Conservation (phyloP, 2,329 filamentous ascomycete species). For the Colletotrichum sojae region DNA sequence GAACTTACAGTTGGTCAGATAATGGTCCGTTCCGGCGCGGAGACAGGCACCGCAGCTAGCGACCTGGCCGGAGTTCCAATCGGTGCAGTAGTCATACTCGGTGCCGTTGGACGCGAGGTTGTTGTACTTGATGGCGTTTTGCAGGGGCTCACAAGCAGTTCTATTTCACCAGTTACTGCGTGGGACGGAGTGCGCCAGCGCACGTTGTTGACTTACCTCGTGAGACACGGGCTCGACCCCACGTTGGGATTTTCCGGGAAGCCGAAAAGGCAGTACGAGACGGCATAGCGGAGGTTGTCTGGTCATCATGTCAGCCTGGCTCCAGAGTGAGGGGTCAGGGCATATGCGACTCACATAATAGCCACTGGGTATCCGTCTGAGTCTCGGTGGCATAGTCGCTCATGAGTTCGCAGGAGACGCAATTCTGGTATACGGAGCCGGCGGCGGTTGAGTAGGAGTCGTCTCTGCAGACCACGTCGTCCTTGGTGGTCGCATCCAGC, state of each 20-base stretch:
- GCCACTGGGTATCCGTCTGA: constrained; percentile 66
- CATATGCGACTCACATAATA: constrained; percentile 64
- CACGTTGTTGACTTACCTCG: constrained; percentile 56
- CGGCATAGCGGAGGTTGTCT: constrained; percentile 72
- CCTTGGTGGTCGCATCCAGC: constrained; percentile 58
- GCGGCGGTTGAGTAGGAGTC: constrained; percentile 54
- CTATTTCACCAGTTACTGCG: constrained; percentile 49
- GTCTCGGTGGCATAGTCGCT: constrained; percentile 62
- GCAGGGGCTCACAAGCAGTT: constrained; percentile 66
- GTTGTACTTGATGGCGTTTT: constrained; percentile 62
- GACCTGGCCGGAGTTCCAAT: constrained; percentile 58
- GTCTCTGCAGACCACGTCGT: constrained; percentile 65
- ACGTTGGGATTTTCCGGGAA: constrained; percentile 58
- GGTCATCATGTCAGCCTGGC: constrained; percentile 6
- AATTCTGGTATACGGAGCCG: constrained; percentile 66
- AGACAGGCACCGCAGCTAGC: constrained; percentile 66
- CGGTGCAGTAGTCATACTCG: constrained; percentile 68
- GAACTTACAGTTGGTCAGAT: constrained; percentile 68
- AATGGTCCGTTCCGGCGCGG: constrained; percentile 51
- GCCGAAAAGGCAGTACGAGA: constrained; percentile 70
- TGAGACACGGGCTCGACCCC: constrained; percentile 64
- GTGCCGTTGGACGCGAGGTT: constrained; percentile 62
- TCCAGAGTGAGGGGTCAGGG: neutral
- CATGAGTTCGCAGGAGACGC: constrained; percentile 65
- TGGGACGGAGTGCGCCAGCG: neutral